Evolutionary conservation across 495 filamentous ascomycete species (phyloP).

Genomic region (Lasiosphaeriaceae sp.): DNA sequence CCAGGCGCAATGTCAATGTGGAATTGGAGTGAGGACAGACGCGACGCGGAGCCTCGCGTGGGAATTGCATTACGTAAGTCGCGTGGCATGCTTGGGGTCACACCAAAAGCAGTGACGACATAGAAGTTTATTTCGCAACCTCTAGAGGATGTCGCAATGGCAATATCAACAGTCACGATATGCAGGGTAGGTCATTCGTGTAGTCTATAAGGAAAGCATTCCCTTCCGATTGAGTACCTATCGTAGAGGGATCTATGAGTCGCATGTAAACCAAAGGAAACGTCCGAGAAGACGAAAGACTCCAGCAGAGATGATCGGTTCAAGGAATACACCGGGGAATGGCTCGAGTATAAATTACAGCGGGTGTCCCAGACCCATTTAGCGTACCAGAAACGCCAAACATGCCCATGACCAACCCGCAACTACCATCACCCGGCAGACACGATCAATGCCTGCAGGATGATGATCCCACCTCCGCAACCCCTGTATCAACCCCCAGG

Average conservation of each 20-base stretch:
- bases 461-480: slow-evolving; percentile 23
- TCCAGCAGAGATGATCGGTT: slow-evolving; percentile 33
- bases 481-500: slow-evolving; percentile 18
- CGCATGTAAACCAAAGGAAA: slow-evolving; percentile 41
- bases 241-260: slow-evolving; percentile 39
- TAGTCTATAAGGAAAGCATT: slow-evolving; percentile 25
- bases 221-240: slow-evolving; percentile 24
- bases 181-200: neutral
- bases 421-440: slow-evolving; percentile 20
- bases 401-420: slow-evolving; percentile 29
- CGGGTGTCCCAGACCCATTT: slow-evolving; percentile 34
- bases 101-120: too few relatives aligned
- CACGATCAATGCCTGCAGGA: slow-evolving; percentile 18
- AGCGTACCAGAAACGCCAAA: slow-evolving; percentile 33
- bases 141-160: neutral
- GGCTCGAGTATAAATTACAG: slow-evolving; percentile 60
- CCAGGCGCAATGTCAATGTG: too few relatives aligned
- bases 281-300: slow-evolving; percentile 29
- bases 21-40: too few relatives aligned
- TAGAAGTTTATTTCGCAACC: too few relatives aligned
- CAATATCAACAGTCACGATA: neutral
- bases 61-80: too few relatives aligned
- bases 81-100: too few relatives aligned
- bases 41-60: too few relatives aligned
- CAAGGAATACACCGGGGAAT: slow-evolving; percentile 54